Evolutionary conservation across 305 asterid genomes (phyloP).

Genomic region (Solanum chacoense): DNA sequence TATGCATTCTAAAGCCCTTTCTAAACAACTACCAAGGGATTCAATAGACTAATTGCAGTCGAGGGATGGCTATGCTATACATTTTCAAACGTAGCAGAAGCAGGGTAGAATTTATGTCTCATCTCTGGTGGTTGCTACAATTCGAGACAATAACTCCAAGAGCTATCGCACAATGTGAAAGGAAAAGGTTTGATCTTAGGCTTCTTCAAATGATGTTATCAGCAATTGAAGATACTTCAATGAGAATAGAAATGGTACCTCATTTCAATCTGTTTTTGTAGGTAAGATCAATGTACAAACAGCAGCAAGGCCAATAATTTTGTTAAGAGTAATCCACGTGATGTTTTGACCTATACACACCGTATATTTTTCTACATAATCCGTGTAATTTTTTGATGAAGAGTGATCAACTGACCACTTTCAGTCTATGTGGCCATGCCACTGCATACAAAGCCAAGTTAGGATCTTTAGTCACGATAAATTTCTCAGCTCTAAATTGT

Average conservation of each 20-base stretch:
- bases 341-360: not conserved
- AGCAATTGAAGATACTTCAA: not conserved
- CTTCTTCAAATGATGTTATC: not conserved
- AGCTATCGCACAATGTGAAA: not conserved
- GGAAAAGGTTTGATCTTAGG: not conserved
- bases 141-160: not conserved
- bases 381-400: not conserved
- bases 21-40: not conserved
- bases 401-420: not conserved
- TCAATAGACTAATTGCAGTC: not conserved
- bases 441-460: not conserved
- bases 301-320: not conserved
- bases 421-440: not conserved
- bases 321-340: not conserved
- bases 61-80: not conserved
- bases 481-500: not conserved
- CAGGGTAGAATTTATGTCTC: not conserved
- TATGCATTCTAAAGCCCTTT: not conserved
- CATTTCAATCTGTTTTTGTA: not conserved
- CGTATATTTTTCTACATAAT: not conserved
- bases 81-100: not conserved
- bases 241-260: not conserved
- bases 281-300: not conserved
- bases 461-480: not conserved
- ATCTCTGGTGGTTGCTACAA: not conserved